A percentile compares a stretch with the other conserved stretches of the same genome.
These are phyloP conservation scores for Zygosaccharomyces sapae DNA, from an alignment of 1,139 yeast species.

Conservation along the genomic window DNA sequence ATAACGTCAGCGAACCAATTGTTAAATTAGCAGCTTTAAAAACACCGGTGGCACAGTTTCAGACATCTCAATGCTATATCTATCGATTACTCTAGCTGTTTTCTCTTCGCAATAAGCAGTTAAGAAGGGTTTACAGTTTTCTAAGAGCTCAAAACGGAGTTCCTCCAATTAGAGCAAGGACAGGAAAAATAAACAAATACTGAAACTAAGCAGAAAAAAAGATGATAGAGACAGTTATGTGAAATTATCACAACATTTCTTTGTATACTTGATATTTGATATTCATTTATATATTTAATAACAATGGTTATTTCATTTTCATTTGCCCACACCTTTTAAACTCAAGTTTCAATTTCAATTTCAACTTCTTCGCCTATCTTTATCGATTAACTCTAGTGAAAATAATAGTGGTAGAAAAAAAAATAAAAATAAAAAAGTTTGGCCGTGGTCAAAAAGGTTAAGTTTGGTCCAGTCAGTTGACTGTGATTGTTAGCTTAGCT, in stretches of 20 bases:
- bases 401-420: not conserved
- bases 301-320: conserved; percentile 1
- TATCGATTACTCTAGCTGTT: not conserved
- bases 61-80: conserved; percentile 10
- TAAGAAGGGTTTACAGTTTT: not conserved
- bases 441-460: not conserved
- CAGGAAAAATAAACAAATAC: not conserved
- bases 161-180: not conserved
- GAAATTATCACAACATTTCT: conserved; percentile 3
- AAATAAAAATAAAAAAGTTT: conserved; percentile 1
- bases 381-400: conserved; percentile 3
- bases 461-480: too few relatives aligned
- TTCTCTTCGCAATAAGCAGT: not conserved
- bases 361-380: conserved; percentile 8
- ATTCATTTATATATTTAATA: conserved; percentile 5
- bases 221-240: not conserved
- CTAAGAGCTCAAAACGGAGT: not conserved
- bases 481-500: too few relatives aligned
- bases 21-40: conserved; percentile 61
- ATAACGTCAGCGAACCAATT: conserved; percentile 54
- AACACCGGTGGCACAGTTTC: conserved; percentile 18
- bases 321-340: conserved; percentile 1
- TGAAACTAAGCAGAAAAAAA: not conserved
- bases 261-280: conserved; percentile 3
- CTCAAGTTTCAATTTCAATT: conserved; percentile 8